Percentiles rank a stretch among this genome's conserved stretches.
Conservation (phyloP, 345 rosid genomes). For the Eucalyptus curtisii region DNA sequence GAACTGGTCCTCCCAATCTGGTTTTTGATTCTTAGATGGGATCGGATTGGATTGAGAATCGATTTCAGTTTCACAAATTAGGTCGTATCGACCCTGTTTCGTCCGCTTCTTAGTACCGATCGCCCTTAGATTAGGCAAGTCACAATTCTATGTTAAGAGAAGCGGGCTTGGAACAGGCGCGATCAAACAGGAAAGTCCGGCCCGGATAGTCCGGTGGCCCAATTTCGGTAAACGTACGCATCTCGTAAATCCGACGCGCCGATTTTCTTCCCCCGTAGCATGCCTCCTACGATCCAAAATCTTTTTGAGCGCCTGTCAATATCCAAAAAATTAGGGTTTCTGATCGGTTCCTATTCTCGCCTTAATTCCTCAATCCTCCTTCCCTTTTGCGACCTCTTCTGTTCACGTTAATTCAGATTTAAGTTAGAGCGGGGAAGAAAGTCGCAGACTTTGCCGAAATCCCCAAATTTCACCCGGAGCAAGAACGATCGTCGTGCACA, state of each 20-base stretch:
- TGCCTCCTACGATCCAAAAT: background rate
- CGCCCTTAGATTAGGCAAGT: background rate
- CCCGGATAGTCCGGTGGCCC: background rate
- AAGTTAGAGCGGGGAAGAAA: background rate
- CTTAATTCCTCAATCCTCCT: background rate
- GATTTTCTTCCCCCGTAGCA: background rate
- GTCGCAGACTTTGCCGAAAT: background rate
- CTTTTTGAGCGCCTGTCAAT: background rate
- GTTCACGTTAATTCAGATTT: background rate
- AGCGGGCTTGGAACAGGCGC: background rate
- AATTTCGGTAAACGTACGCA: background rate
- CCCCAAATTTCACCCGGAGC: background rate
- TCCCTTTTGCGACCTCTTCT: background rate
- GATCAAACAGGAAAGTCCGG: background rate
- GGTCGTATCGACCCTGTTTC: background rate
- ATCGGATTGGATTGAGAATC: too few species aligned
- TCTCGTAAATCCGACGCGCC: background rate
- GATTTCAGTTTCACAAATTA: background rate
- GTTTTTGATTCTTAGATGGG: too few species aligned
- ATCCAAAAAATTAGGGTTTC: background rate
- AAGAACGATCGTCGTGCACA: background rate
- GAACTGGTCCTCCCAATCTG: background rate
- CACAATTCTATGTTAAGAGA: background rate
- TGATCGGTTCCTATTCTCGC: background rate
- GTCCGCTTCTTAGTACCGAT: background rate